These are phyloP conservation scores for Arabidopsis thaliana DNA, from an alignment of 345 rosid species.

Conservation along the genomic window TAIR10.1 NC_003074.8:9763501-9764000, in stretches of 20 bases:
- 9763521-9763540: background rate
- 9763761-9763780: constrained; percentile 90
- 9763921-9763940: background rate
- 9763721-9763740: background rate
- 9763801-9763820: constrained; percentile 83
- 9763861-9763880: background rate
- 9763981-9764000: constrained; percentile 68
- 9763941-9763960: constrained; percentile 80
- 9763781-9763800: constrained; percentile 75
- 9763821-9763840: constrained; percentile 84
- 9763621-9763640: constrained; percentile 22
- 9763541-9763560: constrained; percentile 44
- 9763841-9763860: constrained; percentile 57
- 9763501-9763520: constrained; percentile 3
- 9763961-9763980: constrained; percentile 88
- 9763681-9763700: background rate
- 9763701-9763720: background rate
- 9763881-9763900: background rate
- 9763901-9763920: background rate
- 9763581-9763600: background rate
- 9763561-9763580: constrained; percentile 19
- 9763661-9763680: background rate
- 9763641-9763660: constrained; percentile 13
- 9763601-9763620: constrained; percentile 21
- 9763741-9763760: constrained; percentile 27